Percentiles rank a stretch among this genome's conserved stretches.
phyloP scores from a whole-genome alignment of 768 basidiomycete species.

The Boletus eberwhitei region DNA sequence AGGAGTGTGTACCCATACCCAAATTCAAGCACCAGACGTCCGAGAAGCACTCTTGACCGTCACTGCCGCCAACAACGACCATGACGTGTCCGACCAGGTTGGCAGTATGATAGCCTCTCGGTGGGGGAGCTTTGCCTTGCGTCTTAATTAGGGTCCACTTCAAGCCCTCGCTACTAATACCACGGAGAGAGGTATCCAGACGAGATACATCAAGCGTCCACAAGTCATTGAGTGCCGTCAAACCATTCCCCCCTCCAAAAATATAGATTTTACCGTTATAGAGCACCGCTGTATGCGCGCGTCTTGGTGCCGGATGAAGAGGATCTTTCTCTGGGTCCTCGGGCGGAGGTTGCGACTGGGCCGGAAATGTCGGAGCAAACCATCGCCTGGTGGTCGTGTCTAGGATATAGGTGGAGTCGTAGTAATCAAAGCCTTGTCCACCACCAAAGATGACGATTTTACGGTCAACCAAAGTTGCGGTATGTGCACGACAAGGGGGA shows the following conservation, averaged over 20 bases:
- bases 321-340: conserved; percentile 4
- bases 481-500: conserved; percentile 84
- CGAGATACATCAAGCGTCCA: conserved; percentile 78
- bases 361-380: conserved; percentile 44
- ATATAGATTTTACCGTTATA: conserved; percentile 73
- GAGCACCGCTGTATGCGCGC: conserved; percentile 84
- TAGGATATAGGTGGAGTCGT: conserved; percentile 77
- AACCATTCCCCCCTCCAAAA: conserved; percentile 93
- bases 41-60: conserved; percentile 83
- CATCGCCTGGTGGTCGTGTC: conserved; percentile 74
- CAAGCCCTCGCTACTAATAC: conserved; percentile 27
- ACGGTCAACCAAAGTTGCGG: conserved; percentile 77
- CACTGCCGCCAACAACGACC: conserved; percentile 88
- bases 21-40: conserved; percentile 87
- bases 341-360: conserved; percentile 2
- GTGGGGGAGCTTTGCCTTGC: conserved; percentile 50
- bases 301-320: conserved; percentile 59
- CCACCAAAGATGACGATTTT: conserved; percentile 85
- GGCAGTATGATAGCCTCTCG: conserved; percentile 88
- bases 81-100: conserved; percentile 83
- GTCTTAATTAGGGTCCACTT: conserved; percentile 62
- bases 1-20: conserved; percentile 50
- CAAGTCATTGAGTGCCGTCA: conserved; percentile 84
- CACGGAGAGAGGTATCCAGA: conserved; percentile 27
- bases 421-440: conserved; percentile 79